Conservation (phyloP, 352 stramenopile genomes). For the Phytophthora pini region DNA sequence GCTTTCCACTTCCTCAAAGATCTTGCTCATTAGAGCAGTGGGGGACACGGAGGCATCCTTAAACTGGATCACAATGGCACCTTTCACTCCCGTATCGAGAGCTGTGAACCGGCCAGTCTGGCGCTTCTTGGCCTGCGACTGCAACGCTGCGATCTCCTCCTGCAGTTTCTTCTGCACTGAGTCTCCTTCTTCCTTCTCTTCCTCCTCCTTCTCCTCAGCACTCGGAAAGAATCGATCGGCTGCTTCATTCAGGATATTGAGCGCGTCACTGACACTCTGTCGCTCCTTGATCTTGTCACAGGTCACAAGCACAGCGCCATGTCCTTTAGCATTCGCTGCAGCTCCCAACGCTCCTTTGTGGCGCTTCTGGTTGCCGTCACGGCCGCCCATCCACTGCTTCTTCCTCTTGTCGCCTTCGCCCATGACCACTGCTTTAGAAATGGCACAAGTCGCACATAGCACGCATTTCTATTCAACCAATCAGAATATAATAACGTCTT, state of each 20-base stretch:
- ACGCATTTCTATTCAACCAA: slow-evolving; percentile 11
- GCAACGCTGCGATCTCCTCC: slow-evolving; percentile 70
- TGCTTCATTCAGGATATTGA: slow-evolving; percentile 82
- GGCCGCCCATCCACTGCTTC: slow-evolving; percentile 59
- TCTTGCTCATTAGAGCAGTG: slow-evolving; percentile 54
- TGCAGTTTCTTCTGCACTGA: slow-evolving; percentile 74
- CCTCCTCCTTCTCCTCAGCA: slow-evolving; percentile 26
- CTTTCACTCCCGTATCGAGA: slow-evolving; percentile 77
- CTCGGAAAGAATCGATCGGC: slow-evolving; percentile 65
- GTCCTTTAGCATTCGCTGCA: slow-evolving; percentile 67
- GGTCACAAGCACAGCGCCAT: slow-evolving; percentile 67
- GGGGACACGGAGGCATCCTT: slow-evolving; percentile 58
- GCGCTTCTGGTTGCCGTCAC: slow-evolving; percentile 55
- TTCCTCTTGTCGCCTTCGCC: slow-evolving; percentile 59
- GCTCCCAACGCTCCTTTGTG: slow-evolving; percentile 57
- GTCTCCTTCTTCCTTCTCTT: slow-evolving; percentile 34
- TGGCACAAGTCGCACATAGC: neutral
- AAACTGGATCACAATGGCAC: slow-evolving; percentile 73
- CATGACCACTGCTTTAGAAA: slow-evolving; percentile 33
- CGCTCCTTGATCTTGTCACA: slow-evolving; percentile 83
- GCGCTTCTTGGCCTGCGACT: slow-evolving; percentile 60
- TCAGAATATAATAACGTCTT: no score
- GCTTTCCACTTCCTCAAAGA: slow-evolving; percentile 67
- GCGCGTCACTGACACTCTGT: slow-evolving; percentile 70
- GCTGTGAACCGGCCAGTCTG: slow-evolving; percentile 75